Evolutionary conservation across 1,284 basidiomycete species (phyloP).

Genomic region (Volvariella volvacea): DNA sequence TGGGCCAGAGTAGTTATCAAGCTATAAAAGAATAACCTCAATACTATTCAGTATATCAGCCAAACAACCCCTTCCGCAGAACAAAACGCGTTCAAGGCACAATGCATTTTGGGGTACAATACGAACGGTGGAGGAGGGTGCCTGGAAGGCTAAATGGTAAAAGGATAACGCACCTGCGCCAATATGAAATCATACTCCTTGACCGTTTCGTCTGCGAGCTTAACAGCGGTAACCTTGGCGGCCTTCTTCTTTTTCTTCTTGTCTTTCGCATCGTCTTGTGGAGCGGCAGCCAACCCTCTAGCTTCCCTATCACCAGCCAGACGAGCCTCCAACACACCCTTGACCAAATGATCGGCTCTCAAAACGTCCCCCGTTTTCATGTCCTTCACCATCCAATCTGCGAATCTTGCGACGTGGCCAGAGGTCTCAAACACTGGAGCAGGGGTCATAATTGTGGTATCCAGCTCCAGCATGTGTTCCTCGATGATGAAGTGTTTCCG

Average conservation of each 20-base stretch:
- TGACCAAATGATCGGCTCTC: slow-evolving; percentile 95
- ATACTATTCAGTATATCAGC: background rate
- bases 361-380: slow-evolving; percentile 91
- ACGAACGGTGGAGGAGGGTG: no score
- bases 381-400: slow-evolving; percentile 99
- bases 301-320: slow-evolving; percentile 91
- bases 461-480: slow-evolving; percentile 98
- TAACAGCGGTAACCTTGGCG: slow-evolving; percentile 70
- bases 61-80: no score
- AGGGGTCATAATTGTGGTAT: slow-evolving; percentile 97
- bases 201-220: slow-evolving; percentile 73
- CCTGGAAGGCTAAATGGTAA: no score
- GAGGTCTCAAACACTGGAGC: slow-evolving; percentile 95
- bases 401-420: slow-evolving; percentile 97
- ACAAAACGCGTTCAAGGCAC: background rate
- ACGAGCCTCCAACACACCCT: slow-evolving; percentile 86
- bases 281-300: slow-evolving; percentile 60
- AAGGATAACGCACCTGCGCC: slow-evolving; percentile 61
- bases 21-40: slow-evolving; percentile 38
- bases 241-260: slow-evolving; percentile 83
- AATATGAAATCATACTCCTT: slow-evolving; percentile 79
- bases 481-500: slow-evolving; percentile 98
- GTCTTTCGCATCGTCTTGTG: slow-evolving; percentile 37
- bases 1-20: slow-evolving; percentile 92
- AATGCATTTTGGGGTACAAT: no score